These are phyloP conservation scores for Pseudopithomyces maydicus DNA, from an alignment of 2,329 filamentous ascomycete species.

Conservation along the genomic window DNA sequence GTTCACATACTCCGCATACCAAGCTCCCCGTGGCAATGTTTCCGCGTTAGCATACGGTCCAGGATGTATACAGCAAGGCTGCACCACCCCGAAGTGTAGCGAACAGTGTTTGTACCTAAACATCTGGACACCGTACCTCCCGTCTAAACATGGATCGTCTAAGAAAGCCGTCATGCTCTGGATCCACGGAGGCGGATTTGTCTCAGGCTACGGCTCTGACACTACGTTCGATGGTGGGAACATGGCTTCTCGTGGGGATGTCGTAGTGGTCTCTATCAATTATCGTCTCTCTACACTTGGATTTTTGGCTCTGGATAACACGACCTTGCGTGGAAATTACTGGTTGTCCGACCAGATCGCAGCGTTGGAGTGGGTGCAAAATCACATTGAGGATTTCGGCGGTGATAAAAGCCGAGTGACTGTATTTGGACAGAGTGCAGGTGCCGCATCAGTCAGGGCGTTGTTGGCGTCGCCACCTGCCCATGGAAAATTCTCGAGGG, in stretches of 20 bases:
- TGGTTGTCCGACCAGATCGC: conserved; percentile 57
- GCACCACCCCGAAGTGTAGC: conserved; percentile 21
- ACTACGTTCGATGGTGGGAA: conserved; percentile 54
- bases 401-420: conserved; percentile 43
- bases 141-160: conserved; percentile 19
- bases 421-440: conserved; percentile 46
- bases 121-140: conserved; percentile 47
- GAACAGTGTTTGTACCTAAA: conserved; percentile 56
- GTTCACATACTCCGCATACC: conserved; percentile 53
- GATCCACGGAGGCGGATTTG: conserved; percentile 53
- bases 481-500: conserved; percentile 54
- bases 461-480: conserved; percentile 57
- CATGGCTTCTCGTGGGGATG: conserved; percentile 53
- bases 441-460: conserved; percentile 50
- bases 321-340: conserved; percentile 55
- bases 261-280: conserved; percentile 52
- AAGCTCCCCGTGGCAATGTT: conserved; percentile 40
- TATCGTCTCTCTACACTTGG: conserved; percentile 47
- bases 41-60: conserved; percentile 42
- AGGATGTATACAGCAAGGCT: conserved; percentile 48
- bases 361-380: conserved; percentile 56
- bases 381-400: conserved; percentile 46
- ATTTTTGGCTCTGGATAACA: conserved; percentile 45
- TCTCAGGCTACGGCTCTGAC: conserved; percentile 49
- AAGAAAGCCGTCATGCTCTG: conserved; percentile 55